Evolutionary conservation across 495 filamentous ascomycete genomes (phyloP), one percentile per base, ranked within the genome.

Genomic region (Daldinia decipiens): DNA sequence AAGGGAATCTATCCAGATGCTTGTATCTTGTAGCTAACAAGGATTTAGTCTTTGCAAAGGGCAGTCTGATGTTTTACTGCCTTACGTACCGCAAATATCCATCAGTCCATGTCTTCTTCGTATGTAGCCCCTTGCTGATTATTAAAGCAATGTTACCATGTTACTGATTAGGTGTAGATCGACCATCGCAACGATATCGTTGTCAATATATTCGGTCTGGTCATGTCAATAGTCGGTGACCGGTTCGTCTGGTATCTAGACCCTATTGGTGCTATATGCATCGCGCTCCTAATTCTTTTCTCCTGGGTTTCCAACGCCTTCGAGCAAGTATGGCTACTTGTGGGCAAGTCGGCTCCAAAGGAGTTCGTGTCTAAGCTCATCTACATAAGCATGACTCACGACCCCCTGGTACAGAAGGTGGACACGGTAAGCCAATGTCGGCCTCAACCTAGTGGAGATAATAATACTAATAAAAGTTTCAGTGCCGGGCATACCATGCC

Each of bases 141-240:
- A n/a, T 43, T 11, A 19, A 34, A 45, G 36, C 21, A 13, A 19
- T 26, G n/a, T 45, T 59, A 31, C 73, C 76, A 19, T 26, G n/a
- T 45, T 59, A 31, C 73, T 77, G n/a, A 77, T 40, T 12, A 47
- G 40, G 40, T 29, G 29, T 31, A 80, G 73, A 70, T 81, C 34
- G 86, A 87, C 67, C 85, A 87, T 68, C 82, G 86, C 17, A 87
- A 87, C 71, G 85, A 87, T 62, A 86, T 87, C 50, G 77, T 79
- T 8, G 85, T 87, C 67, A 87, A 88, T 72, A 72, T 74, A 19
- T 87, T 87, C 63, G 86, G 85, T 24, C 68, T 88, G 71, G 62
- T 83, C 71, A 87, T 87, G 83, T 83, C 85, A 24, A 78, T 87
- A 21, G 77, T 85, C 21, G 86, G 85, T 5, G 81, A 82, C 52